Base-by-base conservation (phyloP, 495 filamentous ascomycete species). In the Evernia prunastri region DNA sequence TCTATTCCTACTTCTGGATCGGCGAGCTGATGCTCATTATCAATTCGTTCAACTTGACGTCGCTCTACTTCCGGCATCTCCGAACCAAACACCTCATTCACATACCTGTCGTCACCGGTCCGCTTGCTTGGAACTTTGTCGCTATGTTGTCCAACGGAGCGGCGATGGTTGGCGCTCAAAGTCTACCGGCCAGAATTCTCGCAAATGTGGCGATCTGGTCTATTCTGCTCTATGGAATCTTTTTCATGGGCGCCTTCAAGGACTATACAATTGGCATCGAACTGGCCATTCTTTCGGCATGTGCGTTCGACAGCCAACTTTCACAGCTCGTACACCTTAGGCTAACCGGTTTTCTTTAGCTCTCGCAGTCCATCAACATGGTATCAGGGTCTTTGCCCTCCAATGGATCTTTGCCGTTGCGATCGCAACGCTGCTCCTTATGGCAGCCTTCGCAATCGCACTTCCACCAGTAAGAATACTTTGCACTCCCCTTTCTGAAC, bases 331-430 rank as follows among this genome's bases (percentile, higher is more conserved):
- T 56, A 56, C 23, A n/a, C 40, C 33, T 27, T 4, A 42, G 36
- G 15, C 15, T 40, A 17, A 62, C 37, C n/a, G 23, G 15, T 20
- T 25, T 23, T 13, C 11, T 45, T 31, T 61, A 86, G 83, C 88
- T 15, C 81, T 95, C 57, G 91, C 89, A 15, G 83, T 95, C 20
- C 80, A 82, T 20, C 91, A 96, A 72, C 82, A 94, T 74, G 73
- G 83, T 45, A 79, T 81, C 69, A 86, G 89, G 73, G 71, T 84
- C 45, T 80, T 92, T 65, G 85, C 88, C 2, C 76, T 94, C 61
- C 91, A 96, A 77, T 95, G 89, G 92, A 91, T 92, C 73, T 96
- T 95, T 71, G 90, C 90, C 37, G 92, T 95, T 69, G 79, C 84
- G 66, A 87, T 95, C 72, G 92, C 92, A 81, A 84, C 77, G 2